These are phyloP conservation scores for Xylaria grammica DNA, from an alignment of 495 filamentous ascomycete species.

Conservation along the genomic window DNA sequence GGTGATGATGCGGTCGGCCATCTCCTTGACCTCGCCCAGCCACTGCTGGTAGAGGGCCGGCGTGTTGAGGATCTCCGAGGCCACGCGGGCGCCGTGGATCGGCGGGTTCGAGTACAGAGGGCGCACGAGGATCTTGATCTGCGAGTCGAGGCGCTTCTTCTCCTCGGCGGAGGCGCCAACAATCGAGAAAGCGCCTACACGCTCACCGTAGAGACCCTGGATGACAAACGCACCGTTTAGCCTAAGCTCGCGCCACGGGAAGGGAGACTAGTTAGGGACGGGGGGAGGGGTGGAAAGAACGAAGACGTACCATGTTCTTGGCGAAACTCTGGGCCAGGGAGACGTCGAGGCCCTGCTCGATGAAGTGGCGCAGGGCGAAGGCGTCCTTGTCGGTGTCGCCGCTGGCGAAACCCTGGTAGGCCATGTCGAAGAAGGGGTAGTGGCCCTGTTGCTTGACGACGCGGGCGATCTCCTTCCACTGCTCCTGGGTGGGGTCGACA, in stretches of 20 bases:
- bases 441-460: slow-evolving; percentile 88
- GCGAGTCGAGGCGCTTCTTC: slow-evolving; percentile 95
- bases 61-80: slow-evolving; percentile 90
- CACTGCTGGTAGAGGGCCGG: slow-evolving; percentile 87
- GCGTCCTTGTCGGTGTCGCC: slow-evolving; percentile 92
- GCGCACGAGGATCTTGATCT: slow-evolving; percentile 97
- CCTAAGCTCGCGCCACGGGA: too few species aligned
- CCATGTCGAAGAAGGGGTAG: slow-evolving; percentile 99
- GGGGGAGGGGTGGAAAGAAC: background rate
- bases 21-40: slow-evolving; percentile 95
- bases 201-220: slow-evolving; percentile 95
- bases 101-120: slow-evolving; percentile 98
- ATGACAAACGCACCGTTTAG: background rate
- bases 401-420: slow-evolving; percentile 97
- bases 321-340: slow-evolving; percentile 93
- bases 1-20: slow-evolving; percentile 98
- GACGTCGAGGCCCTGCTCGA: slow-evolving; percentile 88
- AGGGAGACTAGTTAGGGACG: too few species aligned
- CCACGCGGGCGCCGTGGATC: slow-evolving; percentile 93
- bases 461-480: slow-evolving; percentile 92
- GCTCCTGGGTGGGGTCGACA: slow-evolving; percentile 88
- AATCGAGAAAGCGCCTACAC: slow-evolving; percentile 95
- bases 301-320: slow-evolving; percentile 88
- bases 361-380: slow-evolving; percentile 89
- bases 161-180: slow-evolving; percentile 83